phyloP scores from a whole-genome alignment of 83 land plant genomes.

The Picea abies region DNA sequence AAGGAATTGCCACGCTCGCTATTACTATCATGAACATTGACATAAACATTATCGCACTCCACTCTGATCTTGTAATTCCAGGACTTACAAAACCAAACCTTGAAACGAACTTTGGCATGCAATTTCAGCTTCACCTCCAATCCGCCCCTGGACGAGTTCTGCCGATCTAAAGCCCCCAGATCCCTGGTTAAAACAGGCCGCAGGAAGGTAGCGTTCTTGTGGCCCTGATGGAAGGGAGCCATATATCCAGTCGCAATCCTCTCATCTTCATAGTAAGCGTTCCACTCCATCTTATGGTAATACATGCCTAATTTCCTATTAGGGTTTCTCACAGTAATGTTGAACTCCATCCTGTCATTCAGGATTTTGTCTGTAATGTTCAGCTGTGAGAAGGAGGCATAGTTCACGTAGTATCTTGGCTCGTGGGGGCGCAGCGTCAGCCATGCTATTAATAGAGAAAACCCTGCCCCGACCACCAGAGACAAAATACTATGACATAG shows the following conservation, averaged over 20 bases:
- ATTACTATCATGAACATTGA: too few relatives aligned
- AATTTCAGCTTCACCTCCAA: slow-evolving; percentile 14
- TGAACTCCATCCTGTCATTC: slow-evolving; percentile 35
- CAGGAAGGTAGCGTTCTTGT: slow-evolving; percentile 28
- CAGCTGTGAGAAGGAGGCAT: slow-evolving; percentile 37
- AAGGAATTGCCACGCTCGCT: too few relatives aligned
- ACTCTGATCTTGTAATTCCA: neutral
- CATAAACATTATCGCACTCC: neutral
- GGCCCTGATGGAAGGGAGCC: slow-evolving; percentile 44
- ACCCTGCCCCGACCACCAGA: slow-evolving; percentile 14
- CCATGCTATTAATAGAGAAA: slow-evolving; percentile 41
- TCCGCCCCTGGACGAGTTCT: neutral
- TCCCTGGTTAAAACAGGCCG: neutral
- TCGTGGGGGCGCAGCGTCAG: slow-evolving; percentile 39
- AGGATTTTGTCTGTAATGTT: slow-evolving; percentile 27
- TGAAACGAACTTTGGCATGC: slow-evolving; percentile 13
- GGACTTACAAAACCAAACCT: slow-evolving; percentile 1
- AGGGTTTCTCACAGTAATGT: slow-evolving; percentile 41
- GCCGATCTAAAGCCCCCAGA: too few relatives aligned
- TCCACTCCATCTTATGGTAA: slow-evolving; percentile 34
- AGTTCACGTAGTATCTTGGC: slow-evolving; percentile 26
- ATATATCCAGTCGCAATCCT: slow-evolving; percentile 15
- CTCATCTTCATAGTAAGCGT: slow-evolving; percentile 20
- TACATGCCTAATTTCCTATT: slow-evolving; percentile 36
- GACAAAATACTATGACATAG: too few relatives aligned